These are phyloP conservation scores for Austroboletus eburneus DNA, from an alignment of 768 basidiomycete species.

Conservation along the genomic window DNA sequence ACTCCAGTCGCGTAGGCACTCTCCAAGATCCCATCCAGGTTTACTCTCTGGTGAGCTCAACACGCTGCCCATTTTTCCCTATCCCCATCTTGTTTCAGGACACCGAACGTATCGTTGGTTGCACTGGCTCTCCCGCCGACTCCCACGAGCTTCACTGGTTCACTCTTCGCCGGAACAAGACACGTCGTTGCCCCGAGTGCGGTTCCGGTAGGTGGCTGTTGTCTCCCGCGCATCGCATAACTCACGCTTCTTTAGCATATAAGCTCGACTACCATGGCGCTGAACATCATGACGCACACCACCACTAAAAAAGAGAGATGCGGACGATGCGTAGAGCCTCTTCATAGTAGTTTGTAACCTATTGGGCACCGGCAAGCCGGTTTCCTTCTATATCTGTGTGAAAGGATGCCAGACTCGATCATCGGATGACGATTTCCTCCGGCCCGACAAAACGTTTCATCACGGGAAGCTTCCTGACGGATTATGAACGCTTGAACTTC, in stretches of 20 bases:
- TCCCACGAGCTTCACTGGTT: slow-evolving; percentile 94
- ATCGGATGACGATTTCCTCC: too few species aligned
- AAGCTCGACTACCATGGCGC: slow-evolving; percentile 67
- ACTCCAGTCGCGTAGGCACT: slow-evolving; percentile 84
- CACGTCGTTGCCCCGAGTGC: slow-evolving; percentile 85
- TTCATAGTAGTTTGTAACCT: slow-evolving; percentile 16
- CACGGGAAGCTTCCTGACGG: too few species aligned
- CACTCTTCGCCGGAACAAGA: slow-evolving; percentile 57
- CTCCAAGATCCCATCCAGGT: slow-evolving; percentile 83
- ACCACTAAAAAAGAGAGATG: slow-evolving; percentile 34
- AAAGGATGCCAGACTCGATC: too few species aligned
- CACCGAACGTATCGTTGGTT: slow-evolving; percentile 81
- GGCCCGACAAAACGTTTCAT: too few species aligned
- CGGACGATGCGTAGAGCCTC: slow-evolving; percentile 8
- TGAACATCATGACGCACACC: slow-evolving; percentile 45
- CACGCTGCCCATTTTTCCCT: not conserved
- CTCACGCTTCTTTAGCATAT: slow-evolving; percentile 49
- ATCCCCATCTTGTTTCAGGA: slow-evolving; percentile 44
- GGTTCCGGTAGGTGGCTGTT: slow-evolving; percentile 67
- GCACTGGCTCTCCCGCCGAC: slow-evolving; percentile 92
- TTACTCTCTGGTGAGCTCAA: slow-evolving; percentile 68
- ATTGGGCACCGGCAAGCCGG: not conserved
- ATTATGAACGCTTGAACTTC: too few species aligned
- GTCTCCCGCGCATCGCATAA: not conserved
- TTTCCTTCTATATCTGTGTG: not conserved